Evolutionary conservation across 441 rosid genomes (phyloP).

Genomic region (Adansonia gregorii): DNA sequence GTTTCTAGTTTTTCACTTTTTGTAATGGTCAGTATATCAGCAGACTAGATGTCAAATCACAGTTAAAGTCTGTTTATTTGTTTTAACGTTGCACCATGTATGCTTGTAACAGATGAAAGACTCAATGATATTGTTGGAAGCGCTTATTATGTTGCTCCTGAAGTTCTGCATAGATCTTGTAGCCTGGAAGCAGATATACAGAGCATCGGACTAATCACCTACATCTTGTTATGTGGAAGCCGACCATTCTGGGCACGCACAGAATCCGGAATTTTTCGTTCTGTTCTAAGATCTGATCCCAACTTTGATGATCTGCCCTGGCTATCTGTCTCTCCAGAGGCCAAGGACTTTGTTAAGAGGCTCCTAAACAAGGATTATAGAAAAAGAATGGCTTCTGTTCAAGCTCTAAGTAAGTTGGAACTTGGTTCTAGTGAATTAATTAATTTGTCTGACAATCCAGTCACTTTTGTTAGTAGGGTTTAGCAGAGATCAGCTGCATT

Average conservation of each 20-base stretch:
- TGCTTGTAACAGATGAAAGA: constrained; percentile 66
- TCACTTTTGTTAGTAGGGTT: not conserved
- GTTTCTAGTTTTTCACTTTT: not conserved
- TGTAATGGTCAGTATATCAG: not conserved
- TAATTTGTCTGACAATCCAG: not conserved
- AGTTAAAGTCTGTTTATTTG: not conserved
- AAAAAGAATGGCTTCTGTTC: constrained; percentile 92
- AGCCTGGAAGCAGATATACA: constrained; percentile 89
- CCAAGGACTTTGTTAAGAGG: constrained; percentile 88
- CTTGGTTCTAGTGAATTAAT: not conserved
- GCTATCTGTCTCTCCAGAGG: constrained; percentile 87
- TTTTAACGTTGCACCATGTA: not conserved
- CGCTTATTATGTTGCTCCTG: constrained; percentile 96
- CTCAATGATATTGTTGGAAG: constrained; percentile 96
- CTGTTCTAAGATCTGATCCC: constrained; percentile 90
- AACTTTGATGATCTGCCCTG: constrained; percentile 85
- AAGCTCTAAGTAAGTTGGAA: constrained; percentile 82
- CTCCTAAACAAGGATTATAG: constrained; percentile 90
- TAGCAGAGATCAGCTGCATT: constrained; percentile 4
- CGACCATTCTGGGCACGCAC: constrained; percentile 97
- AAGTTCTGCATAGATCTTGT: constrained; percentile 93
- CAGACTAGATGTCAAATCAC: not conserved
- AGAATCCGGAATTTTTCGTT: constrained; percentile 93
- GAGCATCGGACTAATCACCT: constrained; percentile 92
- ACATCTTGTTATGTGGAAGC: constrained; percentile 92